Evolutionary conservation across 1,139 yeast genomes (phyloP).

Genomic region (Pichia sp.): DNA sequence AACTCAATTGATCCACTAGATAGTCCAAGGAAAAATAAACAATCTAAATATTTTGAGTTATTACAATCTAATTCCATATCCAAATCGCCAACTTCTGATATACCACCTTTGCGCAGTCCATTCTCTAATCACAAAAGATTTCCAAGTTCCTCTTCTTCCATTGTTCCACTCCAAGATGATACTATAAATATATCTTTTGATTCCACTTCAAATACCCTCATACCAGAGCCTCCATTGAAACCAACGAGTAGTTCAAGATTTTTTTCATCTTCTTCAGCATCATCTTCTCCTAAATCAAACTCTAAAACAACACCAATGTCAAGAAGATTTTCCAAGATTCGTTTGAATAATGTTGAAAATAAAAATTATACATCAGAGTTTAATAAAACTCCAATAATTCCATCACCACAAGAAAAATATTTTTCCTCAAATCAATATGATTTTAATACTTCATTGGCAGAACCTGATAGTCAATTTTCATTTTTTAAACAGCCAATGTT

Average conservation of each 20-base stretch:
- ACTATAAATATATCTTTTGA: background rate
- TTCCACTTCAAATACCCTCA: background rate
- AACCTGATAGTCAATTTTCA: background rate
- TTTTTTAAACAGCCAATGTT: constrained; percentile 13
- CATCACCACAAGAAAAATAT: constrained; percentile 1
- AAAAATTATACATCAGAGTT: background rate
- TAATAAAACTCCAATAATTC: constrained; percentile 1
- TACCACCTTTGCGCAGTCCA: background rate
- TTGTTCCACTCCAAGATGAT: background rate
- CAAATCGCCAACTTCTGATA: background rate
- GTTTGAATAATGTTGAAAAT: constrained; percentile 11
- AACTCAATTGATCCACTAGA: background rate
- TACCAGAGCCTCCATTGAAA: background rate
- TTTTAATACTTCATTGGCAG: constrained; percentile 1
- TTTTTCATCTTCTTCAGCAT: background rate
- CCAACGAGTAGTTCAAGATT: background rate
- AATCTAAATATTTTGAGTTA: constrained; percentile 10
- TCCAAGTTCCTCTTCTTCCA: background rate
- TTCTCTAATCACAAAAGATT: background rate
- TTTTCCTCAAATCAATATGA: background rate
- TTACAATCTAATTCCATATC: background rate
- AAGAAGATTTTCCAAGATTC: constrained; percentile 4
- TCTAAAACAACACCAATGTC: background rate
- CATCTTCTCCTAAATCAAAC: background rate
- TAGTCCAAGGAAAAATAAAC: constrained; percentile 1